Conservation (phyloP, 2,329 filamentous ascomycete species). For the Paracoccidioides lutzii region DNA sequence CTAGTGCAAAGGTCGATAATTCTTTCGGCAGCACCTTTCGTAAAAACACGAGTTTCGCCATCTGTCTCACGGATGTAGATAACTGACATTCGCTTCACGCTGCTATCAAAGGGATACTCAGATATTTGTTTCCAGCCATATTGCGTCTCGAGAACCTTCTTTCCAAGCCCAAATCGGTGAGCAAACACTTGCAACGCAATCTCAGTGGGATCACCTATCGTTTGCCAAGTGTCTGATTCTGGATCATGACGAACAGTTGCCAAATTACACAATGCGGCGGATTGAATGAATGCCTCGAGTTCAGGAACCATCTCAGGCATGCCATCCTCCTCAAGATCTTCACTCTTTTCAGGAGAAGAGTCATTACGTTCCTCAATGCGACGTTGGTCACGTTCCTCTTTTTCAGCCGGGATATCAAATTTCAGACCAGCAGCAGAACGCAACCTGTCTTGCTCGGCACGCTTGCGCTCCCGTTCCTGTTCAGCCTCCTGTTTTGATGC, state of each 20-base stretch:
- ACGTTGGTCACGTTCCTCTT: constrained; percentile 18
- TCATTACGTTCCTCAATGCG: constrained; percentile 16
- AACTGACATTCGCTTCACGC: constrained; percentile 55
- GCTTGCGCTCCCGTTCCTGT: constrained; percentile 25
- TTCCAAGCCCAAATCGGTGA: constrained; percentile 43
- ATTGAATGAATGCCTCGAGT: constrained; percentile 40
- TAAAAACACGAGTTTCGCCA: constrained; percentile 17
- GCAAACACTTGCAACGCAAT: constrained; percentile 56
- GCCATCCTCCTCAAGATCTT: constrained; percentile 8
- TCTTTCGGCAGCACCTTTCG: constrained; percentile 32
- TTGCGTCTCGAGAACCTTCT: constrained; percentile 28
- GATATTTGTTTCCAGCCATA: constrained; percentile 41
- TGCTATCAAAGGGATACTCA: constrained; percentile 53
- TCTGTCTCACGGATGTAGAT: constrained; percentile 37
- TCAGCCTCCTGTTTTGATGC: constrained; percentile 20
- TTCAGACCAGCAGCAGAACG: constrained; percentile 47
- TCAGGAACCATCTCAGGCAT: constrained; percentile 31
- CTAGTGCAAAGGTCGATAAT: constrained; percentile 38
- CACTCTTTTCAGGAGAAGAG: constrained; percentile 13
- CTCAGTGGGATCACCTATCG: constrained; percentile 53
- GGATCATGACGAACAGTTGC: constrained; percentile 37
- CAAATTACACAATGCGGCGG: constrained; percentile 44
- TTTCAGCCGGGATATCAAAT: constrained; percentile 49
- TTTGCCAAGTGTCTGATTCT: constrained; percentile 37
- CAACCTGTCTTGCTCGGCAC: constrained; percentile 43